These are phyloP conservation scores for Scleromitrula shiraiana DNA, from an alignment of 2,329 filamentous ascomycete species.

Conservation along the genomic window DNA sequence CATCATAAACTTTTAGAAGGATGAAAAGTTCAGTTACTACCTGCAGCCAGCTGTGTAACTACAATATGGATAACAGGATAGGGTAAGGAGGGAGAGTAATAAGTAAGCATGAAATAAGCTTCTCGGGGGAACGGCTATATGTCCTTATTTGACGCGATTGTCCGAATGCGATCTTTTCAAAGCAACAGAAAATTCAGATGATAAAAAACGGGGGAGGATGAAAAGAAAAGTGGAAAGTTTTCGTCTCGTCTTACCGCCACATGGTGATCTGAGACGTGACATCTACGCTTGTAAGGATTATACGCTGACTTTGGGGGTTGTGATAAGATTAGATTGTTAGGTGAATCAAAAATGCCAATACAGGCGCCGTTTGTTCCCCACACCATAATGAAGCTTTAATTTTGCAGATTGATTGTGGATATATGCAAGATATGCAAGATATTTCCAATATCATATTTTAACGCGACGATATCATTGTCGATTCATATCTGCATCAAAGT, in stretches of 20 bases:
- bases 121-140: neutral
- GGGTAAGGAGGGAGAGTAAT: too few relatives aligned
- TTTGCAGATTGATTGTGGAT: neutral
- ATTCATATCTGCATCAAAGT: too few relatives aligned
- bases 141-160: neutral
- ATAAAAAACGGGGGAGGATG: too few relatives aligned
- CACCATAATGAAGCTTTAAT: too few relatives aligned
- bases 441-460: neutral
- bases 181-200: too few relatives aligned
- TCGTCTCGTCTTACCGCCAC: constrained; percentile 2
- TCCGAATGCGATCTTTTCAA: neutral
- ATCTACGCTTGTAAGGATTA: neutral
- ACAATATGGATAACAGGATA: too few relatives aligned
- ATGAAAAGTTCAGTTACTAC: too few relatives aligned
- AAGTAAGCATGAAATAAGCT: too few relatives aligned
- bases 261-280: neutral
- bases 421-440: neutral
- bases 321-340: neutral
- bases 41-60: too few relatives aligned
- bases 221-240: neutral
- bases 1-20: neutral
- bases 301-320: too few relatives aligned
- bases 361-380: too few relatives aligned
- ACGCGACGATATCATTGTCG: neutral
- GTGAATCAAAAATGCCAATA: too few relatives aligned